These are phyloP conservation scores for Mycena amicta DNA, from an alignment of 768 basidiomycete genomes.

Conservation along the genomic window DNA sequence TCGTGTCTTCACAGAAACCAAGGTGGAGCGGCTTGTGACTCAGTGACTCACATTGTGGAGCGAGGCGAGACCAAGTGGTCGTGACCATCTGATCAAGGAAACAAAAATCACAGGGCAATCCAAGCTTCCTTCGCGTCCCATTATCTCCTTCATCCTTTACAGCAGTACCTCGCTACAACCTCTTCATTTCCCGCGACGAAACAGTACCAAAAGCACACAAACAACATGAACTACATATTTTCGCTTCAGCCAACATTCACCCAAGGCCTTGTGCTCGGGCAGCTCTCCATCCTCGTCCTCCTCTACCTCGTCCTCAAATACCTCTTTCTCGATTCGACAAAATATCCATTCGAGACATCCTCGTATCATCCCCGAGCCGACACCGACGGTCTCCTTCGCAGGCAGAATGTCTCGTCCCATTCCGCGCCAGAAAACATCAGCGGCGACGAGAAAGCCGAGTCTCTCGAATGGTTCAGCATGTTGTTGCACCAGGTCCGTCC, in stretches of 20 bases:
- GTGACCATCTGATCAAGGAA: too few relatives aligned
- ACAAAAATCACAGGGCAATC: too few relatives aligned
- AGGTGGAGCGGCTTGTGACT: too few relatives aligned
- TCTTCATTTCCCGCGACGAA: too few relatives aligned
- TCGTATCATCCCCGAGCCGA: conserved; percentile 64
- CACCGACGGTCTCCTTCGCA: conserved; percentile 45
- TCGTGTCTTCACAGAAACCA: too few relatives aligned
- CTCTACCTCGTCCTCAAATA: conserved; percentile 86
- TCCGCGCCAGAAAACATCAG: conserved; percentile 26
- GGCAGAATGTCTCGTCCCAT: conserved; percentile 32
- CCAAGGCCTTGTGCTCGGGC: conserved; percentile 91
- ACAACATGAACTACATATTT: conserved; percentile 71
- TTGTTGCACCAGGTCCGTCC: conserved; percentile 74
- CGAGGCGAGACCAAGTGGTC: too few relatives aligned
- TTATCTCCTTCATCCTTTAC: too few relatives aligned
- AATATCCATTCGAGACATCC: conserved; percentile 54
- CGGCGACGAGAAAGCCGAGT: conserved; percentile 51
- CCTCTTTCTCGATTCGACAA: conserved; percentile 86
- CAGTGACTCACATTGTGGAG: too few relatives aligned
- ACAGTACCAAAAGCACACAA: too few relatives aligned
- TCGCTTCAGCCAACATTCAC: conserved; percentile 90
- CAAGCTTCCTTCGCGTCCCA: too few relatives aligned
- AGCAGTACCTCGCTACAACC: too few relatives aligned
- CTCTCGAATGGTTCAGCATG: conserved; percentile 89
- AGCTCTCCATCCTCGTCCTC: conserved; percentile 82